These are phyloP conservation scores for Phialocephala sp. DNA, from an alignment of 2,329 filamentous ascomycete genomes.

Conservation along the genomic window DNA sequence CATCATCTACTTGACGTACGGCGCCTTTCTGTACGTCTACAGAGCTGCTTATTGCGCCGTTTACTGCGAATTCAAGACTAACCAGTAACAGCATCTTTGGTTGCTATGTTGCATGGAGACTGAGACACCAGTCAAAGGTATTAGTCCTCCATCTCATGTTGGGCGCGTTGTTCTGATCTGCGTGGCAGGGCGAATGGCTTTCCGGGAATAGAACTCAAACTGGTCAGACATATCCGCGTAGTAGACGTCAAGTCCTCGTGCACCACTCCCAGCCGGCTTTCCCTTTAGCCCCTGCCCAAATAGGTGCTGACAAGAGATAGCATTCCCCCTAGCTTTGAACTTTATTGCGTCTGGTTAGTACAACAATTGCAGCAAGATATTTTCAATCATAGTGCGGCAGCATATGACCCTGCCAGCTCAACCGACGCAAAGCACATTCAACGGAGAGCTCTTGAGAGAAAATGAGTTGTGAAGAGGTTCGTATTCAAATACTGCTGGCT, in stretches of 20 bases:
- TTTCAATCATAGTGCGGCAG: constrained; percentile 66
- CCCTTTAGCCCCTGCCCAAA: not conserved
- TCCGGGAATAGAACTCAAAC: constrained; percentile 82
- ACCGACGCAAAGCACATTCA: constrained; percentile 34
- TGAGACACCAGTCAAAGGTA: constrained; percentile 51
- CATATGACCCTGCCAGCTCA: constrained; percentile 43
- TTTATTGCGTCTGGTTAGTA: constrained; percentile 93
- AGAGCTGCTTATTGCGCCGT: not conserved
- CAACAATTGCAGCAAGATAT: constrained; percentile 41
- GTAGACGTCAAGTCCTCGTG: not conserved
- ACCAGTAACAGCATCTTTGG: constrained; percentile 62
- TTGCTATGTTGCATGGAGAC: constrained; percentile 59
- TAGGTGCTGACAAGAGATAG: constrained; percentile 50
- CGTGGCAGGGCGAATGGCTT: constrained; percentile 65
- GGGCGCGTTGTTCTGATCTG: not conserved
- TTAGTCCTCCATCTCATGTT: not conserved
- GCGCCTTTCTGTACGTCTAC: constrained; percentile 70
- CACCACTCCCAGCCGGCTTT: not conserved
- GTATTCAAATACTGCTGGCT: constrained; percentile 42
- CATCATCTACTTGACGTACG: constrained; percentile 82
- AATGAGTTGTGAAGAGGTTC: constrained; percentile 45
- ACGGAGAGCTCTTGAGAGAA: constrained; percentile 28
- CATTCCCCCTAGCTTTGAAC: constrained; percentile 81
- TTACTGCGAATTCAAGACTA: constrained; percentile 10
- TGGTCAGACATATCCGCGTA: constrained; percentile 60